Evolutionary conservation across 1,284 basidiomycete species (phyloP), one percentile per base, ranked within the genome.

Genomic region (Irpex rosettiformis): DNA sequence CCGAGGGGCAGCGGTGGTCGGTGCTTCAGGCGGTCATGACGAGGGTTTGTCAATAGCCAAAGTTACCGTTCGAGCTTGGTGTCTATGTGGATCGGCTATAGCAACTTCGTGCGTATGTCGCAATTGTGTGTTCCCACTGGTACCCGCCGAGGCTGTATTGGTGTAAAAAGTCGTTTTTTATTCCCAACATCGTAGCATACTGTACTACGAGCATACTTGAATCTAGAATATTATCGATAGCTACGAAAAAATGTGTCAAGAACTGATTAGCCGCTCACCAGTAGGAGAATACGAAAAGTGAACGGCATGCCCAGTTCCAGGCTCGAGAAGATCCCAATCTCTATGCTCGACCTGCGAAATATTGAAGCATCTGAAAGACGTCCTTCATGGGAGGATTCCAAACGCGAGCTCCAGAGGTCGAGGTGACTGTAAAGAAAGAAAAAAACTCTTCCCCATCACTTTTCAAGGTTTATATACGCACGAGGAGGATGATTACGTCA

Each of bases 251-350:
- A 67, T 88, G 81, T 86, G 73, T 70, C 82, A 79, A 75, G 74
- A 79, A 74, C 86, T 86, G 85, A 88, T 88, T 88, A 81, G 78
- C 84, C 86, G 77, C 76, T 69, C 72, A 67, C 79, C 82, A 73
- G 72, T 81, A 62, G 69, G 68, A 64, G 68, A 68, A 55, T 54
- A 57, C 64, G 55, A 64, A 66, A 70, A 78, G 79, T 69, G 76
- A 78, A 82, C 78, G 83, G 79, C 84, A 88, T 86, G 85, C 85
- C 86, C 86, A 88, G 85, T 73, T 77, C 73, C 67, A 76, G 82
- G 67, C 55, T 61, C 62, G 57, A 62, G 42, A 59, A 57, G 22
- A 37, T 37, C 42, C 55, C 43, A 63, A 62, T 74, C 61, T 48
- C 57, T 82, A 72, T 84, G 69, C 77, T 73, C 82, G 73, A 72